Evolutionary conservation across 2,329 filamentous ascomycete species (phyloP).

Genomic region (Trichoderma sp.): DNA sequence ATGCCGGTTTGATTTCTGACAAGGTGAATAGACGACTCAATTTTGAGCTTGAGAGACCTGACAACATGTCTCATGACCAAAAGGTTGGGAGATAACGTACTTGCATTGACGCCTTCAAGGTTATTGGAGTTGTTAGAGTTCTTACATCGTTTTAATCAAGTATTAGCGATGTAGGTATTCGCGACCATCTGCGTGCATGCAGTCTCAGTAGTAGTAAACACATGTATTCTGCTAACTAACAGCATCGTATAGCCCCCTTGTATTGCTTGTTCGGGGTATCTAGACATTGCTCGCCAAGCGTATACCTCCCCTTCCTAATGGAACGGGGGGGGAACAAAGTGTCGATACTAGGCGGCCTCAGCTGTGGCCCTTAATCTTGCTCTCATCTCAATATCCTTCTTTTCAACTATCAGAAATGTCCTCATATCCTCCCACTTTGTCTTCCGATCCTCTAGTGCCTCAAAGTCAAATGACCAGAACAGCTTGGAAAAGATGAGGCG

Average conservation of each 20-base stretch:
- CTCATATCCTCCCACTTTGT: conserved; percentile 21
- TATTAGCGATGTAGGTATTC: neutral
- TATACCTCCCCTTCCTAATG: neutral
- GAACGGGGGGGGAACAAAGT: neutral
- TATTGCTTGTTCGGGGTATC: neutral
- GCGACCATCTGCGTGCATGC: neutral
- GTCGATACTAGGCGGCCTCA: neutral
- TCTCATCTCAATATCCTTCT: conserved; percentile 18
- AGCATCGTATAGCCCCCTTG: neutral
- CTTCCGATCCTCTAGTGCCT: conserved; percentile 19
- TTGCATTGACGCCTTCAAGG: neutral
- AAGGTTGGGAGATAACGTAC: neutral
- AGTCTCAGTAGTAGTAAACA: neutral
- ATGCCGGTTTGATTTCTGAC: conserved; percentile 34
- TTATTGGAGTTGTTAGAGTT: neutral
- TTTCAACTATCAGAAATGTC: conserved; percentile 22
- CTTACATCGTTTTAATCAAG: neutral
- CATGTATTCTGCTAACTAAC: neutral
- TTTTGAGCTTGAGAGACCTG: conserved; percentile 33
- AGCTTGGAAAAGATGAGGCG: conserved; percentile 27
- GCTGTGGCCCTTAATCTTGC: neutral
- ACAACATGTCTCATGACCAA: conserved; percentile 37
- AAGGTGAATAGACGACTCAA: conserved; percentile 34
- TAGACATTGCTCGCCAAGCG: neutral
- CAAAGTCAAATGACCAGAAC: conserved; percentile 29